Evolutionary conservation across 2,329 filamentous ascomycete genomes (phyloP).

Genomic region (Plenodomus biglobosus): DNA sequence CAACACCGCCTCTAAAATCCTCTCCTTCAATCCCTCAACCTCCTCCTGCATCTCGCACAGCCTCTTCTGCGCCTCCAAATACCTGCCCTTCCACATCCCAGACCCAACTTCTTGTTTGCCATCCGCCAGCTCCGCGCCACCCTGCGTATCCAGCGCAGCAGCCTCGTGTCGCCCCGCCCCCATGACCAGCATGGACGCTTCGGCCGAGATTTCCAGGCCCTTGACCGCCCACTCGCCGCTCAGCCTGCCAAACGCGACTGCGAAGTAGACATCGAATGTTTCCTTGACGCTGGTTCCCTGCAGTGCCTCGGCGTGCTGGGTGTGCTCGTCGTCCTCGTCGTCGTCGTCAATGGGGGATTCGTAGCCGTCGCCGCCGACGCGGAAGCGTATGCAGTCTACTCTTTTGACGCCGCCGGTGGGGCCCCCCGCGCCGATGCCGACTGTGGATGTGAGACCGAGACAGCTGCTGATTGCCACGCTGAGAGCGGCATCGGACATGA

Average conservation of each 20-base stretch:
- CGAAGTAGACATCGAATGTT: slow-evolving; percentile 51
- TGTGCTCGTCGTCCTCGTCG: slow-evolving; percentile 31
- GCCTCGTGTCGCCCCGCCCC: too few relatives aligned
- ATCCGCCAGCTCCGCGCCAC: slow-evolving; percentile 15
- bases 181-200: too few relatives aligned
- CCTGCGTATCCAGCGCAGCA: too few relatives aligned
- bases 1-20: slow-evolving; percentile 44
- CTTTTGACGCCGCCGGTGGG: slow-evolving; percentile 40
- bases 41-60: slow-evolving; percentile 42
- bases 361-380: slow-evolving; percentile 45
- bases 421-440: slow-evolving; percentile 44
- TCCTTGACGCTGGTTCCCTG: slow-evolving; percentile 30
- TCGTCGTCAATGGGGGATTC: slow-evolving; percentile 47
- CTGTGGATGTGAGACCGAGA: slow-evolving; percentile 39
- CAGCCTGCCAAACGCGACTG: slow-evolving; percentile 45
- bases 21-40: slow-evolving; percentile 38
- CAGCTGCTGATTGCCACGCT: slow-evolving; percentile 48
- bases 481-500: slow-evolving; percentile 41
- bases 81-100: slow-evolving; percentile 39
- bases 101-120: slow-evolving; percentile 13
- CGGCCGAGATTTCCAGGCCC: slow-evolving; percentile 40
- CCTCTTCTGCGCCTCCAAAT: slow-evolving; percentile 36
- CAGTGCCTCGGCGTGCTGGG: background rate
- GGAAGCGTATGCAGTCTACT: slow-evolving; percentile 47
- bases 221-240: slow-evolving; percentile 49